Percentiles rank a stretch among this genome's conserved stretches.
phyloP scores from a whole-genome alignment of 1,284 basidiomycete species.

The Cryptococcus hybrid region DNA sequence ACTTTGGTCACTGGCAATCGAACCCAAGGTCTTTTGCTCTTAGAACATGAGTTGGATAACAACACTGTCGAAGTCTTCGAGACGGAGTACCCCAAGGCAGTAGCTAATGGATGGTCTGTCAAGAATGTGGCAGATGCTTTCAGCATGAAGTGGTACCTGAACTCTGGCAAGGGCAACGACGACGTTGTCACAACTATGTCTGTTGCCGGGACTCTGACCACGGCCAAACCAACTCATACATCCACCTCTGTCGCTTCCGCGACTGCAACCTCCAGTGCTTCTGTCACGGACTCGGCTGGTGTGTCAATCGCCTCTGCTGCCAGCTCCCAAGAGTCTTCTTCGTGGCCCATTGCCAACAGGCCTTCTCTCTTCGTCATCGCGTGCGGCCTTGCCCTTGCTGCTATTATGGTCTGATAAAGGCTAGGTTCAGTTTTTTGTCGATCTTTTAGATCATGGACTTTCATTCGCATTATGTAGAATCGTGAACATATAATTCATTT shows the following conservation, averaged over 20 bases:
- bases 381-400: too few relatives aligned
- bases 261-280: background rate
- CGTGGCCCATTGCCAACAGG: background rate
- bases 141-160: slow-evolving; percentile 41
- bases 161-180: slow-evolving; percentile 28
- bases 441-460: too few relatives aligned
- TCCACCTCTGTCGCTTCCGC: slow-evolving; percentile 7
- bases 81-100: slow-evolving; percentile 28
- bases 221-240: slow-evolving; percentile 6
- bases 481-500: too few relatives aligned
- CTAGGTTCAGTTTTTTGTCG: too few relatives aligned
- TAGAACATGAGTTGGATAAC: slow-evolving; percentile 43
- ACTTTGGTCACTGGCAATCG: slow-evolving; percentile 29
- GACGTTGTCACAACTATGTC: slow-evolving; percentile 26
- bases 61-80: slow-evolving; percentile 38
- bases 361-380: background rate
- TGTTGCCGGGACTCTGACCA: slow-evolving; percentile 20
- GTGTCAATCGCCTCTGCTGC: background rate
- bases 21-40: slow-evolving; percentile 34
- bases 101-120: slow-evolving; percentile 40
- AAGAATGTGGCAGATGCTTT: slow-evolving; percentile 41
- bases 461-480: too few relatives aligned
- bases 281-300: slow-evolving; percentile 9
- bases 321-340: background rate
- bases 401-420: too few relatives aligned